Percentiles rank a stretch among this genome's conserved stretches.
Conservation (phyloP, 1,284 basidiomycete species). For the Melampsora abietis-canadensis region DNA sequence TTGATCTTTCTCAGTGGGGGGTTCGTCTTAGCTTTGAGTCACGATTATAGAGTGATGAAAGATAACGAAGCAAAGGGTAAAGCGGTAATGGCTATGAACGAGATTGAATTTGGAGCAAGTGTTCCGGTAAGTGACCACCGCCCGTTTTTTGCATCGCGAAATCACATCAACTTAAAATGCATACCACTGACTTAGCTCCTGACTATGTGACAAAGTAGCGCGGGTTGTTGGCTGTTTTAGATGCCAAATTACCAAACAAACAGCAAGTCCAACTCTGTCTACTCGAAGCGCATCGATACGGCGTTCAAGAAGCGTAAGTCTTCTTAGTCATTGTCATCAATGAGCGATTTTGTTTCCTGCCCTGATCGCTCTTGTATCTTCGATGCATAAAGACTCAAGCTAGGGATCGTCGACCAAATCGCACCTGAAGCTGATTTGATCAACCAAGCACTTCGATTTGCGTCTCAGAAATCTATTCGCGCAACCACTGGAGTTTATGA, state of each 20-base stretch:
- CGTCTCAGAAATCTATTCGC: constrained; percentile 19
- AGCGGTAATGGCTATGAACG: constrained; percentile 48
- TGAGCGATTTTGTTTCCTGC: background rate
- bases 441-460: constrained; percentile 17
- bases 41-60: constrained; percentile 49
- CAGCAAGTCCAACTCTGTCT: background rate
- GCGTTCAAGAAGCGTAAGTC: constrained; percentile 24
- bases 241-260: constrained; percentile 34
- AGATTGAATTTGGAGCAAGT: constrained; percentile 44
- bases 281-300: constrained; percentile 32
- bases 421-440: constrained; percentile 32
- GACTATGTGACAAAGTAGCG: constrained; percentile 5
- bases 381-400: constrained; percentile 6
- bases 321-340: background rate
- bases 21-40: constrained; percentile 47
- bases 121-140: constrained; percentile 11
- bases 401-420: constrained; percentile 19
- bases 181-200: background rate
- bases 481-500: constrained; percentile 34
- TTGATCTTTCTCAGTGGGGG: constrained; percentile 44
- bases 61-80: constrained; percentile 45
- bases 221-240: constrained; percentile 19
- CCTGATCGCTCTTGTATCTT: background rate
- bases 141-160: background rate
- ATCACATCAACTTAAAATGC: no score